Base-by-base conservation (phyloP, 202 grass and related monocot species). In the Musa balbisiana region DNA sequence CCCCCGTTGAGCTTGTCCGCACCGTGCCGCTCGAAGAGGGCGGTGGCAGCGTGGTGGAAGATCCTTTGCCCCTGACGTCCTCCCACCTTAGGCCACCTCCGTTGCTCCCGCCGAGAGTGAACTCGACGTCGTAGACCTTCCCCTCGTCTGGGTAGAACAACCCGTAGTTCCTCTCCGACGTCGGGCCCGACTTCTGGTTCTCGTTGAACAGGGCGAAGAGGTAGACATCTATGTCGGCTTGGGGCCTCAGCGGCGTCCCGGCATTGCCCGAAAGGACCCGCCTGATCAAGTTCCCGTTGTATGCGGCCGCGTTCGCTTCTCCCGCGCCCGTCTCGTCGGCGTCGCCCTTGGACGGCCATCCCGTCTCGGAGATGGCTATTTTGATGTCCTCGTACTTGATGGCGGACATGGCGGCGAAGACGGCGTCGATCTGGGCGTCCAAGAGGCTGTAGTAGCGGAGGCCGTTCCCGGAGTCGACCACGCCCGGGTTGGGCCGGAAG, bases 161-260 rank as follows among this genome's bases (percentile, higher is more conserved):
- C 12, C 95, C 95, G 71, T 99, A 99, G 82, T 99, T 99, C 9
- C 91, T 83, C 51, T 99, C 91, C 0, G 91, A 99, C 0, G 87
- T 89, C 0, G 91, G 87, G 1, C 95, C 95, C 20, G 86, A 83
- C 83, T 99, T 99, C 85, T 92, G 89, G 89, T 99, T 89, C 79
- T 99, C 95, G 83, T 99, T 94, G 87, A 99, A 99, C 10, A 99
- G 91, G 19, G 87, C 95, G 77, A 99, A 99, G 50, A 99, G 91
- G 81, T 92, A 99, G 0, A 99, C 95, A 62, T 88, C 95, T 0
- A 99, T 58, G 83, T 94, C 83, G 1, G 79, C 87, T 52, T 94
- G 77, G 8, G 89, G 87, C 23, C 91, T 87, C 52, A 64, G 89
- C 10, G 95, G 95, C 0, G 95, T 92, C 2, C 87, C 91, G 0